Base-by-base conservation (phyloP, 371 early-diverging fungal species). In the Mucor racemosus region DNA sequence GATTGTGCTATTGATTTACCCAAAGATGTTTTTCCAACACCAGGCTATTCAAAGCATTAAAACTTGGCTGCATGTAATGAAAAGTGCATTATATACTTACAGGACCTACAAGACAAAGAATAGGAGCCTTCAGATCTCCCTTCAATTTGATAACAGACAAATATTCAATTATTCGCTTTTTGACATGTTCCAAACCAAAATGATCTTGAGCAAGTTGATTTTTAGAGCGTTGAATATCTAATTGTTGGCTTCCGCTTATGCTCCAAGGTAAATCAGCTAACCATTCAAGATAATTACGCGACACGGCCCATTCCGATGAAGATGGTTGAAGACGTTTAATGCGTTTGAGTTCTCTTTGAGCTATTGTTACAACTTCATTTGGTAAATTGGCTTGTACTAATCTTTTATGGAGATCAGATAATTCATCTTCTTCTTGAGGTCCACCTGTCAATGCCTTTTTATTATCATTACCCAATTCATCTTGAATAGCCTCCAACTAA, bases 21-120 rank as follows among this genome's bases (percentile, higher is more conserved):
- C 10, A 96, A 71, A 15, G 90, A 88, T 0, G 96, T 96, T 74
- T 95, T 96, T 15, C 96, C 96, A 6, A 94, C 90, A n/a, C 90
- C 91, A 19, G 95, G 92, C 67, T 78, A 71, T 38, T 26, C 26
- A 26, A 26, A 26, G 26, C 3, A 55, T 36, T 48, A 62, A 34
- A 11, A 33, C 50, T 54, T 36, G 11, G 56, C 35, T 17, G 26
- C 17, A n/a, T 56, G 56, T 34, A 26, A 26, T 54, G 26, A 34
- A 56, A 56, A 34, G 0, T 10, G 0, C 3, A 11, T 26, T 48
- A 13, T 17, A n/a, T 3, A 71, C 78, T 68, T 78, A 78, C 82
- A 41, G 86, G 88, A 5, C 96, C 96, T 31, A 89, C 78, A 64
- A 95, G 87, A 64, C 94, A 93, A 55, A 95, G 69, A 34, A 95